Evolutionary conservation across 108 stramenopile species (phyloP).

Genomic region (Cylindrotheca closterium): DNA sequence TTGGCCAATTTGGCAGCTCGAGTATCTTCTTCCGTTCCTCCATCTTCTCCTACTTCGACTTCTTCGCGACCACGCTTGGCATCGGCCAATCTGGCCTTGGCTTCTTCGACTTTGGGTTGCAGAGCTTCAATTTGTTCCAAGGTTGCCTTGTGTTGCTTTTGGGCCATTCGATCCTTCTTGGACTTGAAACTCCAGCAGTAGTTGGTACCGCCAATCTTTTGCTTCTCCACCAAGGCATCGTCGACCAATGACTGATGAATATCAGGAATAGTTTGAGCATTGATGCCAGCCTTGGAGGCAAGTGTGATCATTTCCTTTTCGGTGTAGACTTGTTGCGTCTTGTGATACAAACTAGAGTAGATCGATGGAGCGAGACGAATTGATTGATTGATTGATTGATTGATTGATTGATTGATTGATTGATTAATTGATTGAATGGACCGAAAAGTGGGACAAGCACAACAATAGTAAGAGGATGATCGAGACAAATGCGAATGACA

Average conservation of each 20-base stretch:
- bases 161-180: constrained; percentile 73
- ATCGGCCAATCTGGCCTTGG: constrained; percentile 66
- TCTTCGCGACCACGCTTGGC: constrained; percentile 87
- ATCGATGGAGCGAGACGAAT: background rate
- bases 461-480: background rate
- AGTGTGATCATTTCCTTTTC: constrained; percentile 86
- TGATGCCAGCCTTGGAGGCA: constrained; percentile 84
- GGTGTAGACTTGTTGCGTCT: constrained; percentile 79
- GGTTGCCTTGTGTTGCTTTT: constrained; percentile 58
- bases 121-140: constrained; percentile 50
- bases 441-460: background rate
- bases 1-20: constrained; percentile 71
- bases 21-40: constrained; percentile 3
- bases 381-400: no score
- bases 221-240: constrained; percentile 83
- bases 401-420: no score
- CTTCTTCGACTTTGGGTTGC: constrained; percentile 43
- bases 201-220: constrained; percentile 93
- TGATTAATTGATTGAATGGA: no score
- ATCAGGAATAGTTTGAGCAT: constrained; percentile 72
- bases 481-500: background rate
- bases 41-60: constrained; percentile 21
- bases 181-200: constrained; percentile 92
- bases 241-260: constrained; percentile 78
- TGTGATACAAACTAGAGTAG: constrained; percentile 63